Evolutionary conservation across 2,329 filamentous ascomycete genomes (phyloP).

Genomic region (Lecanicillium sp.): DNA sequence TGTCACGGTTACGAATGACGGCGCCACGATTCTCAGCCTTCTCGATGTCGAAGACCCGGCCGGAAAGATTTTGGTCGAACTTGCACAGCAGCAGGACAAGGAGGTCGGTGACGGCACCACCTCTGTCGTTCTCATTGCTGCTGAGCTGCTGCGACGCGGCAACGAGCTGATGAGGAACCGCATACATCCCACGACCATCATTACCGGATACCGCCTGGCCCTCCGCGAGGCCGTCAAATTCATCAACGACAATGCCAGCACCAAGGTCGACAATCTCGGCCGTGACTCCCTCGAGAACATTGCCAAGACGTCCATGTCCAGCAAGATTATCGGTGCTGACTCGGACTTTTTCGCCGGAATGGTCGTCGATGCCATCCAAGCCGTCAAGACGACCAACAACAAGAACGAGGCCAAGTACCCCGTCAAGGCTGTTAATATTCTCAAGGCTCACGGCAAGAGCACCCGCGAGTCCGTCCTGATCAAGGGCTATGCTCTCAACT

Average conservation of each 20-base stretch:
- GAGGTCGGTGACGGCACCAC: conserved; percentile 98
- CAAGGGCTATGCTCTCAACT: conserved; percentile 96
- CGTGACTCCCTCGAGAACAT: conserved; percentile 89
- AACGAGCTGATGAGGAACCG: conserved; percentile 99
- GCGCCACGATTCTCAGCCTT: conserved; percentile 89
- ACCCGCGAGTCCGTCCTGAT: conserved; percentile 80
- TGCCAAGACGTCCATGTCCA: conserved; percentile 98
- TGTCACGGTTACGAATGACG: conserved; percentile 98
- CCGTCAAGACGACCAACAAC: conserved; percentile 89
- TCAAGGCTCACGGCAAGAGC: conserved; percentile 96
- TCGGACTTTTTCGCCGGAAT: conserved; percentile 96
- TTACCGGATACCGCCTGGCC: conserved; percentile 93
- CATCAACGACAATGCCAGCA: conserved; percentile 97
- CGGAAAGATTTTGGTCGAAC: conserved; percentile 94
- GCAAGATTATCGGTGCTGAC: conserved; percentile 95
- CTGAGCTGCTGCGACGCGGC: conserved; percentile 83
- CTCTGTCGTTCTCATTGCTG: conserved; percentile 93
- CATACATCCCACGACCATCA: conserved; percentile 99
- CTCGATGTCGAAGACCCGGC: conserved; percentile 97
- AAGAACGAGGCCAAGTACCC: conserved; percentile 90
- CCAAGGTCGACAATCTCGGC: conserved; percentile 86
- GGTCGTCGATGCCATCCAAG: conserved; percentile 92
- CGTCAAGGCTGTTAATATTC: conserved; percentile 96
- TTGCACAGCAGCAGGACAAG: conserved; percentile 98
- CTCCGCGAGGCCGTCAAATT: conserved; percentile 95